phyloP scores from a whole-genome alignment of 78 protist genomes.

The Monosiga brevicollis region DNA sequence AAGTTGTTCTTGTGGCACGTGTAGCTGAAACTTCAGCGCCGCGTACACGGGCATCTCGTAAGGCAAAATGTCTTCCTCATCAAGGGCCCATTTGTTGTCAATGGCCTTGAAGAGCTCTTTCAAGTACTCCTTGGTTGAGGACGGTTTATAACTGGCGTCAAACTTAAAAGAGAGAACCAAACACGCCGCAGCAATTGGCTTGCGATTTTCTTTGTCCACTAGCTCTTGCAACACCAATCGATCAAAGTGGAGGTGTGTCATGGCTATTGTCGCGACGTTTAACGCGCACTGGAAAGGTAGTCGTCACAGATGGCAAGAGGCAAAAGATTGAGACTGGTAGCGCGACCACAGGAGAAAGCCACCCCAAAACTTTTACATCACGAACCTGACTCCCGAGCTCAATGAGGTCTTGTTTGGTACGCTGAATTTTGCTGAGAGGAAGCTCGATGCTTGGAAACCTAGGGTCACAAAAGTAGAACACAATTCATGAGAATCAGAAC shows the following conservation, averaged over 20 bases:
- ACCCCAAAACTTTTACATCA: neutral
- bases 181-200: neutral
- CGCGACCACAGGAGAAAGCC: neutral
- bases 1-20: too few species aligned
- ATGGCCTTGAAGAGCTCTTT: neutral
- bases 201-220: neutral
- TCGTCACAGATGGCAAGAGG: neutral
- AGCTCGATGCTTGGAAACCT: neutral
- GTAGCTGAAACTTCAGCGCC: neutral
- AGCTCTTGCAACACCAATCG: neutral
- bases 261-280: neutral
- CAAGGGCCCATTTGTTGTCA: neutral
- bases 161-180: neutral
- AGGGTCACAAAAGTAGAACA: too few species aligned
- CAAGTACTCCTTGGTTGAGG: neutral
- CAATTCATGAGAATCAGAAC: too few species aligned
- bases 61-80: neutral
- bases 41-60: neutral
- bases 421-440: neutral
- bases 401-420: neutral
- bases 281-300: neutral
- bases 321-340: neutral
- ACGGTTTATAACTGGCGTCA: neutral
- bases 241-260: neutral
- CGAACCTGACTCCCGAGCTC: neutral